Percentiles rank a stretch among this genome's conserved stretches.
Evolutionary conservation across 1,284 basidiomycete genomes (phyloP).

Genomic region (Xerocomus subilludens): DNA sequence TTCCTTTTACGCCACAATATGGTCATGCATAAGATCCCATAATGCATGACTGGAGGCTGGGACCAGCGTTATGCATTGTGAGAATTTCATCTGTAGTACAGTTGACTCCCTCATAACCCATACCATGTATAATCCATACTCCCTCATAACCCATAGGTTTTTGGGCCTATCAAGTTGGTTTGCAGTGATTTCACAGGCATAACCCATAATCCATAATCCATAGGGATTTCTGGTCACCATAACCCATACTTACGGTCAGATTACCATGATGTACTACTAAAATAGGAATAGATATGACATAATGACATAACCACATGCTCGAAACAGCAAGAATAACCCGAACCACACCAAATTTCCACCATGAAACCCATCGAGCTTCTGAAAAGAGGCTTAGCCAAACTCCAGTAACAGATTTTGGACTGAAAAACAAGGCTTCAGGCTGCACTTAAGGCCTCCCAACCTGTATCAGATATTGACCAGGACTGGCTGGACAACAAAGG

Average conservation of each 20-base stretch:
- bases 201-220: slow-evolving; percentile 26
- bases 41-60: too few relatives aligned
- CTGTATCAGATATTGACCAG: slow-evolving; percentile 12
- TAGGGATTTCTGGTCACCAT: neutral
- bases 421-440: neutral
- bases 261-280: slow-evolving; percentile 6
- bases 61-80: too few relatives aligned
- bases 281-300: slow-evolving; percentile 6
- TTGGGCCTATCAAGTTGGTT: slow-evolving; percentile 26
- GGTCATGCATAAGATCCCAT: too few relatives aligned
- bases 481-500: slow-evolving; percentile 29
- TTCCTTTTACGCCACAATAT: too few relatives aligned
- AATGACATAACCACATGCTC: neutral
- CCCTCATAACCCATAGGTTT: slow-evolving; percentile 28
- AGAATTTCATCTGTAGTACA: too few relatives aligned
- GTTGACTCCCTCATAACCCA: slow-evolving; percentile 25
- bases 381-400: slow-evolving; percentile 20
- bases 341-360: neutral
- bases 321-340: neutral
- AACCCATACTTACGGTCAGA: slow-evolving; percentile 15
- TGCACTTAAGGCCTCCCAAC: slow-evolving; percentile 12
- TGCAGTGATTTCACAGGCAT: slow-evolving; percentile 13
- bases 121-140: slow-evolving; percentile 29
- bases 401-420: slow-evolving; percentile 7
- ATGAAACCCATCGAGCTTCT: slow-evolving; percentile 30